Percentiles rank a stretch among this genome's conserved stretches.
Conservation (phyloP, 164 flowering plant genomes). For the Stephania japonica region DNA sequence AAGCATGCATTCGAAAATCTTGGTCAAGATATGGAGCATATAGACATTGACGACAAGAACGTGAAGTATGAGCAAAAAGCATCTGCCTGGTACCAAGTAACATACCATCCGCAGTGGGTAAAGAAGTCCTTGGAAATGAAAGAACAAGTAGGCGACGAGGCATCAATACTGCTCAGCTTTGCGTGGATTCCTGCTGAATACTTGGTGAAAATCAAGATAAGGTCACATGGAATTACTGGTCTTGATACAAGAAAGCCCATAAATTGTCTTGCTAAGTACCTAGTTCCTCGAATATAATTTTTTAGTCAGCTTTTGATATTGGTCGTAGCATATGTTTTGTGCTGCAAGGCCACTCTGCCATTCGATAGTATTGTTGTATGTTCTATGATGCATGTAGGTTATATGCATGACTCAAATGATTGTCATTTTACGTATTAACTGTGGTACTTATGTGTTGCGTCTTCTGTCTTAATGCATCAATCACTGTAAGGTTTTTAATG, state of each 20-base stretch:
- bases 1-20: slow-evolving; percentile 50
- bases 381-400: not conserved
- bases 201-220: slow-evolving; percentile 74
- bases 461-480: too few relatives aligned
- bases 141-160: slow-evolving; percentile 25
- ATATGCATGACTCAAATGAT: slow-evolving; percentile 1
- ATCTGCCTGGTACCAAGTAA: slow-evolving; percentile 93
- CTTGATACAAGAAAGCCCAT: slow-evolving; percentile 48
- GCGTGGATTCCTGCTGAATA: slow-evolving; percentile 91
- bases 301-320: not conserved
- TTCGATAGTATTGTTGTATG: not conserved
- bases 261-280: slow-evolving; percentile 44
- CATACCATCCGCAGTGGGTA: slow-evolving; percentile 75
- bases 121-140: slow-evolving; percentile 38
- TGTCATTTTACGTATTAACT: not conserved
- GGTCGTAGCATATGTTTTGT: slow-evolving; percentile 11
- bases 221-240: slow-evolving; percentile 16
- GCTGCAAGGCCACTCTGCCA: slow-evolving; percentile 73
- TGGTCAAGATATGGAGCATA: slow-evolving; percentile 30
- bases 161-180: slow-evolving; percentile 58
- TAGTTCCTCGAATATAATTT: slow-evolving; percentile 46
- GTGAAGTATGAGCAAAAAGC: slow-evolving; percentile 64
- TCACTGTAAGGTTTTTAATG: too few relatives aligned
- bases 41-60: slow-evolving; percentile 53
- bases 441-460: not conserved